A percentile compares a stretch with the other conserved stretches of the same genome.
phyloP scores from a whole-genome alignment of 805 yeast species.

The Saturnispora hagleri region DNA sequence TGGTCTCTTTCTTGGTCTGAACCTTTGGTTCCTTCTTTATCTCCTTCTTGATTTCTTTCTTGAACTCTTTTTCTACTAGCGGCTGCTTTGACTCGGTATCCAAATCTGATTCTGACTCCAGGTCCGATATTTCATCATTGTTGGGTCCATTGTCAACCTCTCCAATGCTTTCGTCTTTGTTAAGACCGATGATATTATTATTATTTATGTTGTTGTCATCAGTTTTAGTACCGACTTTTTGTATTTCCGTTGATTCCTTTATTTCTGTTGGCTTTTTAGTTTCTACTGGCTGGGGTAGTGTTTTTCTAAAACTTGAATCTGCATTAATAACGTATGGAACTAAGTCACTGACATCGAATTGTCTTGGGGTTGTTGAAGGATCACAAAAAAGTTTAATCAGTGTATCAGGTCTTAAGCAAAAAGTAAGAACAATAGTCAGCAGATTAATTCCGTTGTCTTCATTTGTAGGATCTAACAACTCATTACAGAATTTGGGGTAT shows the following conservation, averaged over 20 bases:
- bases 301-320: conserved; percentile 12
- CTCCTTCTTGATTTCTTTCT: not conserved
- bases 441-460: conserved; percentile 24
- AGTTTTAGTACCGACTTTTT: not conserved
- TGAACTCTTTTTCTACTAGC: not conserved
- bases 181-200: not conserved
- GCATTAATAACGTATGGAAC: conserved; percentile 18
- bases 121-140: not conserved
- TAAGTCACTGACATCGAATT: conserved; percentile 24
- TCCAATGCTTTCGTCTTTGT: not conserved
- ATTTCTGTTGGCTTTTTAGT: not conserved
- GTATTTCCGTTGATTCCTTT: not conserved
- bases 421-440: conserved; percentile 21
- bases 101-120: not conserved
- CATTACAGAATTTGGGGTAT: conserved; percentile 18
- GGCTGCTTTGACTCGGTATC: not conserved
- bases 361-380: conserved; percentile 16
- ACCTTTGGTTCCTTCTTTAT: not conserved
- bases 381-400: conserved; percentile 18
- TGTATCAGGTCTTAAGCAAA: conserved; percentile 19
- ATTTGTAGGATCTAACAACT: conserved; percentile 20
- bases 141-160: not conserved
- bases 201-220: not conserved
- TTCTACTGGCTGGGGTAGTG: not conserved
- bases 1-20: not conserved